Evolutionary conservation across 2,329 filamentous ascomycete species (phyloP), one percentile per base, ranked within the genome.

Genomic region (Pseudocercospora musae): DNA sequence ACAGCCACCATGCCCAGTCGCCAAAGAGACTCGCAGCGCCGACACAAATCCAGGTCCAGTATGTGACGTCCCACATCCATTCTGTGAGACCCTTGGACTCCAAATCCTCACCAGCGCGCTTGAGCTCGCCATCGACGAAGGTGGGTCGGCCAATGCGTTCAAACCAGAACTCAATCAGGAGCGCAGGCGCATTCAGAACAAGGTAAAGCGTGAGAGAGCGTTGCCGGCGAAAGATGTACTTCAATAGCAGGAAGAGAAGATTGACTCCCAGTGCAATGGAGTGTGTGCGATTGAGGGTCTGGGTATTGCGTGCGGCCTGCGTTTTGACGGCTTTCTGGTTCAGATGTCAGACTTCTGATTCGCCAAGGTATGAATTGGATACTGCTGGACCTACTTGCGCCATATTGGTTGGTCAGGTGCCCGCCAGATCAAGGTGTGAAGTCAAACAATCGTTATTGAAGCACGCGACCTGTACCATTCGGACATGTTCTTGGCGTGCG

Each of bases 51-150:
- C 93, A 97, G 0, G 92, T 97, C 80, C 96, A 92, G 85, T 96
- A 98, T 58, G 96, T 81, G 55, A 96, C 86, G 78, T 99, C 95
- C 84, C 96, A 99, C 89, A 98, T 91, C 81, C 96, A 98, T 79
- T 97, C 95, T 10, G 94, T 98, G 80, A 99, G 79, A 4, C 95
- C 95, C 33, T 89, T 85, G 9, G 92, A 91, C 58, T 90, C 87
- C 57, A 99, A 85, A 76, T 99, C 95, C 75, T 98, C 93, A 48
- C 95, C 94, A 0, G 91, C 82, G 31, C 84, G 86, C 74, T 86
- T 87, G 65, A 98, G 81, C n/a, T 88, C 82, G 62, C 76, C 77
- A 21, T 87, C 75, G 68, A 87, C 85, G 74, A 88, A 90, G 64
- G 82, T 87, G 23, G 95, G 95, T 9, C 94, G 90, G 11, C 91